phyloP scores from a whole-genome alignment of 441 rosid species.

The Syzygium syzygioides region DNA sequence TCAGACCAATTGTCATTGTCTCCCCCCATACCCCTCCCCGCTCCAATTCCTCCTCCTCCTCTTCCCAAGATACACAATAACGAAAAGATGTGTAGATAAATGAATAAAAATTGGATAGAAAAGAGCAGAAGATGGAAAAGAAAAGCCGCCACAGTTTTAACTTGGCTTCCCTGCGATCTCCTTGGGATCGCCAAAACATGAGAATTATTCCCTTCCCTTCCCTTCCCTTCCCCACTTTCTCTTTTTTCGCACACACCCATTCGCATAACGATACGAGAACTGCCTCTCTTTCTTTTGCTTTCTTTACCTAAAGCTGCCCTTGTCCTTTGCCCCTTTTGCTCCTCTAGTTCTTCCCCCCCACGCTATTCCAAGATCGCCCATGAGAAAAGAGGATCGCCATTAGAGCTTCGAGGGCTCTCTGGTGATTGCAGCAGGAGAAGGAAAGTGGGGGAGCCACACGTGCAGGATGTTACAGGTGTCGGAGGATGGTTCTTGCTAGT shows the following conservation, averaged over 20 bases:
- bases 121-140: neutral
- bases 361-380: neutral
- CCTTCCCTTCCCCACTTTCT: neutral
- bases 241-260: neutral
- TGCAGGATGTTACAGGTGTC: neutral
- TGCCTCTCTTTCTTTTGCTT: neutral
- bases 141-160: neutral
- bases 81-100: neutral
- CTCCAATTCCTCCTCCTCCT: neutral
- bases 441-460: neutral
- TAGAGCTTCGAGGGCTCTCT: neutral
- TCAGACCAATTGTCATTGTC: neutral
- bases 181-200: neutral
- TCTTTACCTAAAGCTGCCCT: neutral
- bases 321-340: neutral
- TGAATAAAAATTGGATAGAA: neutral
- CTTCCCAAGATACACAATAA: neutral
- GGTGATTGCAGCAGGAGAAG: neutral
- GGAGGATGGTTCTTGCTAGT: neutral
- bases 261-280: neutral
- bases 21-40: too few species aligned
- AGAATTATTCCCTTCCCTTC: neutral
- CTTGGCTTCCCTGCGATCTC: neutral
- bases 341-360: neutral
- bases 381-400: neutral